Evolutionary conservation across 805 yeast genomes (phyloP).

Genomic region (Candida ulmi): DNA sequence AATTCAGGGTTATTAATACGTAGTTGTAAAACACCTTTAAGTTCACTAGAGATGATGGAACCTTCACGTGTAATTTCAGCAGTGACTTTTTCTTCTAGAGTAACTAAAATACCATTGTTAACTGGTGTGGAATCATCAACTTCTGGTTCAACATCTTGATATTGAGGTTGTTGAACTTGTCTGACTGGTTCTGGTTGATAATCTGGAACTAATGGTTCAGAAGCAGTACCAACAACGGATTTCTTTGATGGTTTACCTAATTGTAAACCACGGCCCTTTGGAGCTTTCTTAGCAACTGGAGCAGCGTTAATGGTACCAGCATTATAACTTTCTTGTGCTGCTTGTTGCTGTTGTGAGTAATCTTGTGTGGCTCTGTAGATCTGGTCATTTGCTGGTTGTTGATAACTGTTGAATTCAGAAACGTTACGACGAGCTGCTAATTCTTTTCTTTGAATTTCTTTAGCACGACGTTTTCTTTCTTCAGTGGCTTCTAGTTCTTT

Average conservation of each 20-base stretch:
- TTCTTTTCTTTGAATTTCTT: conserved; percentile 79
- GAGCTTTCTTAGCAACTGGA: conserved; percentile 29
- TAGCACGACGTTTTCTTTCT: conserved; percentile 93
- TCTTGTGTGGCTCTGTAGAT: conserved; percentile 9
- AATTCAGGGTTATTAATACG: conserved; percentile 74
- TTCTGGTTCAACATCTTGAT: conserved; percentile 11
- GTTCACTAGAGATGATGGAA: conserved; percentile 58
- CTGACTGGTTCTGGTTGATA: conserved; percentile 19
- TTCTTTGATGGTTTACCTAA: conserved; percentile 48
- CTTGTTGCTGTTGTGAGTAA: conserved; percentile 12
- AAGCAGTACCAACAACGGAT: conserved; percentile 16
- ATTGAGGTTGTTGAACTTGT: conserved; percentile 7
- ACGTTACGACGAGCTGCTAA: conserved; percentile 48
- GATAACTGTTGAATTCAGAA: conserved; percentile 10
- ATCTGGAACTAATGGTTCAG: conserved; percentile 28
- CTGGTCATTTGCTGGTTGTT: conserved; percentile 1
- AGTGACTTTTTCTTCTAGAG: conserved; percentile 69
- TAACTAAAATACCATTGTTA: conserved; percentile 76
- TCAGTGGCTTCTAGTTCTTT: conserved; percentile 96
- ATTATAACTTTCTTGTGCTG: conserved; percentile 5
- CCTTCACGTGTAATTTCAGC: conserved; percentile 87
- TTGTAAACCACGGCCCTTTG: conserved; percentile 70
- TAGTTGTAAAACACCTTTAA: conserved; percentile 87
- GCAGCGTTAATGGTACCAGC: conserved; percentile 12
- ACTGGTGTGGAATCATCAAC: conserved; percentile 26